A percentile compares a stretch with the other conserved stretches of the same genome.
phyloP scores from a whole-genome alignment of 116 monocot genomes.

The Trichopus zeylanicus region DNA sequence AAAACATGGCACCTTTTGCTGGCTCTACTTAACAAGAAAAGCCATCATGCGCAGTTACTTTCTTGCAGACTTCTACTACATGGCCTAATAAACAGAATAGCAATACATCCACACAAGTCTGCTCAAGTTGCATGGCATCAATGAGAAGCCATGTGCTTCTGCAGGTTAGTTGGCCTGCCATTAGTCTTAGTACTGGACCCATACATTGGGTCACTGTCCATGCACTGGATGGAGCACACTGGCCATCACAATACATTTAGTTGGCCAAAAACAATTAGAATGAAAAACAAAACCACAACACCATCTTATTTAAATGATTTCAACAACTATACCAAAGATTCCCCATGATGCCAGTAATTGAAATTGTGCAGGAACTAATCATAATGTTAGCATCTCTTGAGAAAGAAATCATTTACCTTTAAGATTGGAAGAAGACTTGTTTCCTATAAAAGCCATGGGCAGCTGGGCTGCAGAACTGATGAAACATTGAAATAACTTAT shows the following conservation, averaged over 20 bases:
- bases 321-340: not conserved
- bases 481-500: no score
- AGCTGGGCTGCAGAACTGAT: no score
- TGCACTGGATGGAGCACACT: not conserved
- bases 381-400: not conserved
- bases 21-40: no score
- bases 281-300: not conserved
- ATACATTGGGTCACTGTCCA: not conserved
- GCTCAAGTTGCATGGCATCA: not conserved
- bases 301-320: not conserved
- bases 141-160: constrained; percentile 1
- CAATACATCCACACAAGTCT: not conserved
- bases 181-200: not conserved
- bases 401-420: not conserved
- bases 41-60: no score
- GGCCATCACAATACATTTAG: not conserved
- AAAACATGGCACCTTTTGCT: no score
- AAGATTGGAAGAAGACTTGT: not conserved
- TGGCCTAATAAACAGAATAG: no score
- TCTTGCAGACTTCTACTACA: no score
- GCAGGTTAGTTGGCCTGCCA: not conserved
- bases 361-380: not conserved
- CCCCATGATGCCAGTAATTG: not conserved
- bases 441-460: not conserved
- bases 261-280: not conserved